Evolutionary conservation across 257 asterid genomes (phyloP), one percentile per base, ranked within the genome.

Genomic region (Cruciata laevipes): DNA sequence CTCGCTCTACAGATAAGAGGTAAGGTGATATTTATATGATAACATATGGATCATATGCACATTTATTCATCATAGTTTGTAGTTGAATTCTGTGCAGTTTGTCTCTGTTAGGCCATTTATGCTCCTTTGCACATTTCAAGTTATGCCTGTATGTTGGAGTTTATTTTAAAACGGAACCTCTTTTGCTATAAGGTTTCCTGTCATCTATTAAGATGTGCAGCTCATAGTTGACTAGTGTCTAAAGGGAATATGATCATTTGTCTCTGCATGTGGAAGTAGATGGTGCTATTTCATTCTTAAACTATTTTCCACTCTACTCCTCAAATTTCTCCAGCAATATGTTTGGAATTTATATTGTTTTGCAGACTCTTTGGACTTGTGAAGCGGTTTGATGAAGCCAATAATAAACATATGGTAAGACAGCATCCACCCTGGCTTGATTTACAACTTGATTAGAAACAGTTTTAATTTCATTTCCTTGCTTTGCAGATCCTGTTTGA

Each of bases 391-490:
- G 91, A 88, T 71, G 82, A 44, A 74, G 63, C 57, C 79, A 80
- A 87, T 69, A 82, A 83, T 67, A 84, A 80, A 77, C 97, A 94
- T 84, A 73, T 84, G 97, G 99, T 94, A 83, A 83, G 90, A 67
- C 73, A 47, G 76, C 40, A 56, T 68, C 44, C 71, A 42, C 61
- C 65, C 3, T 38, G 60, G 67, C 57, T 44, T 37, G 44, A 31
- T 65, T 30, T 38, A 23, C 37, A 38, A 59, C 64, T 73, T 67
- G 61, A 56, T 72, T 65, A 42, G 25, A 52, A 44, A 23, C 20
- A 4, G 37, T 40, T 33, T 62, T 23, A 70, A 56, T 67, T 57
- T 69, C 30, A 13, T 59, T 31, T 40, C 66, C 42, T 49, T 49
- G 70, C 61, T 27, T 47, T 66, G 40, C 92, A 90, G 97, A 80